These are phyloP conservation scores for Ambrosia hybrid DNA, from an alignment of 140 eudicot species.

Conservation along the genomic window DNA sequence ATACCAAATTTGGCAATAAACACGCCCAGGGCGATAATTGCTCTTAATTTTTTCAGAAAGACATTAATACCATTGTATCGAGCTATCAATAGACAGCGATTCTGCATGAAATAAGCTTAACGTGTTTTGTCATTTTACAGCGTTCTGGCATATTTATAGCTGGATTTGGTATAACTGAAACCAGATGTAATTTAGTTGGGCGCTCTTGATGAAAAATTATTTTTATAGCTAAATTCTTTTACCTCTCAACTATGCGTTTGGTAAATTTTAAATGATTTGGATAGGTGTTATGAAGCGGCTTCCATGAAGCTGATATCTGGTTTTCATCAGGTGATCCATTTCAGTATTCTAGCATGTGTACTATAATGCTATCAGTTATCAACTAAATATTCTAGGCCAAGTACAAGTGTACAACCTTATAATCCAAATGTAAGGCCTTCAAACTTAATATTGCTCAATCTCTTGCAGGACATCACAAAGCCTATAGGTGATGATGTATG, in stretches of 20 bases:
- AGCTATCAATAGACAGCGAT: not conserved
- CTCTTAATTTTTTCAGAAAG: not conserved
- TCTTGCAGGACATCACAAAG: conserved; percentile 81
- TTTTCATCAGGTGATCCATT: conserved; percentile 69
- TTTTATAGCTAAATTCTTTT: not conserved
- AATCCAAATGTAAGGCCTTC: not conserved
- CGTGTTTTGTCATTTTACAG: not conserved
- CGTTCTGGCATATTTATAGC: conserved; percentile 4
- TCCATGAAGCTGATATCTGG: conserved; percentile 82
- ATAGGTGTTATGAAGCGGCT: conserved; percentile 77
- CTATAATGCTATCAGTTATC: not conserved
- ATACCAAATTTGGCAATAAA: not conserved
- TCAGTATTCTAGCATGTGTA: conserved; percentile 10
- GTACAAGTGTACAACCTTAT: not conserved
- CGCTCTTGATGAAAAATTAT: not conserved
- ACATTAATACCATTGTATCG: not conserved
- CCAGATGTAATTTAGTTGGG: not conserved
- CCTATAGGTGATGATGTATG: conserved; percentile 76
- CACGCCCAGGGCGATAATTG: not conserved
- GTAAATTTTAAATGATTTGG: conserved; percentile 3
- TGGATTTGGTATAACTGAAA: not conserved
- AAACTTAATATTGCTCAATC: not conserved
- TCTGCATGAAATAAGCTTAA: not conserved
- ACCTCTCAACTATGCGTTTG: not conserved
- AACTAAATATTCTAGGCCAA: not conserved